These are phyloP conservation scores for Calcarisporium arbuscula DNA, from an alignment of 2,329 filamentous ascomycete genomes.

Conservation along the genomic window DNA sequence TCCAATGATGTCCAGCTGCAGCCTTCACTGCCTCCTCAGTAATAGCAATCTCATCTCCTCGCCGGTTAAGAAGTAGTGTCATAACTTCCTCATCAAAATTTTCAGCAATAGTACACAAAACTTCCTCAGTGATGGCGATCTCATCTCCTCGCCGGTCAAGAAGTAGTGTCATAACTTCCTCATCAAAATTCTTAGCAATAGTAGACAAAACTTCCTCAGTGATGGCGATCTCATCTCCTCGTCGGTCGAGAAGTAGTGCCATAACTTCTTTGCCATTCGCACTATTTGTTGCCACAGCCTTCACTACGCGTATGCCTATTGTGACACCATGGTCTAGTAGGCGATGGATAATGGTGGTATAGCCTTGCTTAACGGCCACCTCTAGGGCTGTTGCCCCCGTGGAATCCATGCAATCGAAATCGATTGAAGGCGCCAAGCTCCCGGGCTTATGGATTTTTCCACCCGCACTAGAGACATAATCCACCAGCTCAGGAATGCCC, in stretches of 20 bases:
- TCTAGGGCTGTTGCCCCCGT: slow-evolving; percentile 1
- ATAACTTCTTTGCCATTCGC: not conserved
- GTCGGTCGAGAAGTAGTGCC: not conserved
- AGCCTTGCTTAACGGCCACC: not conserved
- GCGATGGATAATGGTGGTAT: not conserved
- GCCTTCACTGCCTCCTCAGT: slow-evolving; percentile 7
- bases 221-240: not conserved
- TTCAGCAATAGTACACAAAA: not conserved
- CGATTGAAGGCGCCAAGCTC: no score
- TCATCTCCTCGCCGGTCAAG: not conserved
- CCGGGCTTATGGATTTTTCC: no score
- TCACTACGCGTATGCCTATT: not conserved
- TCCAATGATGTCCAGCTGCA: slow-evolving; percentile 5
- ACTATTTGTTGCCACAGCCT: no score
- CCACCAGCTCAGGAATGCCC: slow-evolving; percentile 6
- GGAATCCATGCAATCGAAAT: no score
- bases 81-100: slow-evolving; percentile 6
- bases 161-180: not conserved
- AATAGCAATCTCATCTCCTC: slow-evolving; percentile 7
- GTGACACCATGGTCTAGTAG: not conserved
- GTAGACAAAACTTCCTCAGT: not conserved
- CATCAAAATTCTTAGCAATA: not conserved
- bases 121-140: not conserved
- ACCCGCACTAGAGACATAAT: not conserved
- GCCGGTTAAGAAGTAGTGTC: slow-evolving; percentile 6